Evolutionary conservation across 139 green algal species (phyloP), one percentile per base, ranked within the genome.

Genomic region (Trebouxia sp.): DNA sequence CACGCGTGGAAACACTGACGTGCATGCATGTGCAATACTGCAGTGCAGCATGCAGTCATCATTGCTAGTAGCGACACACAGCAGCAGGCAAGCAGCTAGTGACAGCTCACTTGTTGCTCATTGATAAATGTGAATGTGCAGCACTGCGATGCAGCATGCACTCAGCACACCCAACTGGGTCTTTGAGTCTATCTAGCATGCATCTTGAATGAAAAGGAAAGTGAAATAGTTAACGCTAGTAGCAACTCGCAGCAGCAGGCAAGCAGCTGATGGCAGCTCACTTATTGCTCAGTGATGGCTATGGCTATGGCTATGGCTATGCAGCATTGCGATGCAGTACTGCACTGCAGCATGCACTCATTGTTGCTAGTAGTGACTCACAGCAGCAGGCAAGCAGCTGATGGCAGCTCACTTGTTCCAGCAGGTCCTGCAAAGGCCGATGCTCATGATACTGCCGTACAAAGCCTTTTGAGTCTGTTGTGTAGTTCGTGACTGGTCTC

Each of bases 401-500:
- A 5, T 9, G 37, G 43, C 62, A 72, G 62, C 62, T 72, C 62
- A 72, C 62, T 72, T 72, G 62, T 72, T 72, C 62, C 62, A 72
- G 62, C 43, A 72, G 20, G 62, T 72, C 42, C 5, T 58, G 41
- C 30, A 58, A 2, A 12, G 35, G 72, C 26, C 42, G 72, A 15
- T 79, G 72, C 22, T 80, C 75, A 53, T 69, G 32, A 5, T 42
- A 58, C n/a, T 65, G 47, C 30, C 38, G 28, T 55, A 43, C 38
- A 28, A 56, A 66, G 6, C 39, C 41, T 17, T 66, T 37, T 56
- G 65, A n/a, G 11, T 30, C 24, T 76, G 14, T 0, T 81, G 84
- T 65, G 51, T 87, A 94, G 24, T 88, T 65, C 1, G 74, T 75
- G 15, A 96, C 86, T 24, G 90, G 91, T 17, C 88, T 45, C 69